Conservation (phyloP, 805 yeast genomes). For the Torulaspora delbrueckii region DNA sequence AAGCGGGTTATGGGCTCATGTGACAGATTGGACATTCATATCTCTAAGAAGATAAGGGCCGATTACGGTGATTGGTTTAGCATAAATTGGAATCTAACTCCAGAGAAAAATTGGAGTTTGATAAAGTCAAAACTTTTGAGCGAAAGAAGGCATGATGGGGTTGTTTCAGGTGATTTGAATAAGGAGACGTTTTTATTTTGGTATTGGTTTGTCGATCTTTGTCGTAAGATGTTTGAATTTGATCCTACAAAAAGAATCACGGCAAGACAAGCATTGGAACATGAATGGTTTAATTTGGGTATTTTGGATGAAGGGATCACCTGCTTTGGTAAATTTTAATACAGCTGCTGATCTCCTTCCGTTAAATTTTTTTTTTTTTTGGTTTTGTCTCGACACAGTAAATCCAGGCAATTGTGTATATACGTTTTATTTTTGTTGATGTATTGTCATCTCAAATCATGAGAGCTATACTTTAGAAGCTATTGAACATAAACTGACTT, state of each 20-base stretch:
- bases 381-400: slow-evolving; percentile 2
- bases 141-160: slow-evolving; percentile 8
- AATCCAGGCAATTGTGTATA: slow-evolving; percentile 1
- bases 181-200: slow-evolving; percentile 71
- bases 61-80: slow-evolving; percentile 28
- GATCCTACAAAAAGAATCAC: slow-evolving; percentile 70
- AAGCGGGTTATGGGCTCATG: slow-evolving; percentile 30
- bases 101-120: slow-evolving; percentile 32
- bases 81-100: slow-evolving; percentile 31
- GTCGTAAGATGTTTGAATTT: slow-evolving; percentile 59
- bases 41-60: slow-evolving; percentile 27
- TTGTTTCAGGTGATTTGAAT: slow-evolving; percentile 33
- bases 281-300: slow-evolving; percentile 74
- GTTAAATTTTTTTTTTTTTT: slow-evolving; percentile 9
- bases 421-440: slow-evolving; percentile 1
- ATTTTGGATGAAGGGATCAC: slow-evolving; percentile 51
- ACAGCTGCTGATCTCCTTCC: not conserved
- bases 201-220: slow-evolving; percentile 72
- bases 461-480: not conserved
- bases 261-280: slow-evolving; percentile 70
- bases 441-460: not conserved
- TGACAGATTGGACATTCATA: slow-evolving; percentile 30
- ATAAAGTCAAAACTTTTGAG: slow-evolving; percentile 18
- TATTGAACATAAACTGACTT: not conserved
- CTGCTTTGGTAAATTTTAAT: slow-evolving; percentile 23